phyloP scores from a whole-genome alignment of 805 yeast species.

The Teunomyces atbi region DNA sequence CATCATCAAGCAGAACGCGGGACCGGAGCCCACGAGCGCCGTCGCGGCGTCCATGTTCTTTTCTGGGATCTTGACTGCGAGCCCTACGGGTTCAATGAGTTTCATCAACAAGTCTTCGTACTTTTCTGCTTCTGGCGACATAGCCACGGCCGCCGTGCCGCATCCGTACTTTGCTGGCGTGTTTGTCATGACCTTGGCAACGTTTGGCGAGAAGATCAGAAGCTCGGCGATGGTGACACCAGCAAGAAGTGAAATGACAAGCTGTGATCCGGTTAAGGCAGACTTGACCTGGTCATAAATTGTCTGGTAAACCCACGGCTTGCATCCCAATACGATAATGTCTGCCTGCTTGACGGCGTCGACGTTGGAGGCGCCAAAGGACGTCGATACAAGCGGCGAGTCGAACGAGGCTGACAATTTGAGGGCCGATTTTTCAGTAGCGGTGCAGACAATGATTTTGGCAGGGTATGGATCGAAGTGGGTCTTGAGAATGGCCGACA shows the following conservation, averaged over 20 bases:
- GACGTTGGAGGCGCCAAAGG: slow-evolving; percentile 45
- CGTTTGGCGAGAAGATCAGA: slow-evolving; percentile 47
- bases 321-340: slow-evolving; percentile 78
- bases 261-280: slow-evolving; percentile 48
- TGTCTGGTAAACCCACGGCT: slow-evolving; percentile 74
- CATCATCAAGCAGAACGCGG: slow-evolving; percentile 87
- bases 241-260: slow-evolving; percentile 82
- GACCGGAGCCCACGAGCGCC: slow-evolving; percentile 93
- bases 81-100: slow-evolving; percentile 64
- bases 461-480: slow-evolving; percentile 58
- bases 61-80: slow-evolving; percentile 71
- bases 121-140: slow-evolving; percentile 50
- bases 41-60: slow-evolving; percentile 96
- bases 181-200: slow-evolving; percentile 96
- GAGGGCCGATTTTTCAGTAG: slow-evolving; percentile 45
- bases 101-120: slow-evolving; percentile 49
- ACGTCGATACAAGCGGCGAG: slow-evolving; percentile 46
- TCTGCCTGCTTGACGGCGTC: slow-evolving; percentile 63
- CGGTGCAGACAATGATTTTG: slow-evolving; percentile 76
- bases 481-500: slow-evolving; percentile 66
- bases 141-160: slow-evolving; percentile 92
- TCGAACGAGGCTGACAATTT: slow-evolving; percentile 47
- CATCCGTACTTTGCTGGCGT: slow-evolving; percentile 92
- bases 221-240: slow-evolving; percentile 86
- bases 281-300: slow-evolving; percentile 53